Evolutionary conservation across 805 yeast genomes (phyloP).

Genomic region (Kuraishia hungarica): DNA sequence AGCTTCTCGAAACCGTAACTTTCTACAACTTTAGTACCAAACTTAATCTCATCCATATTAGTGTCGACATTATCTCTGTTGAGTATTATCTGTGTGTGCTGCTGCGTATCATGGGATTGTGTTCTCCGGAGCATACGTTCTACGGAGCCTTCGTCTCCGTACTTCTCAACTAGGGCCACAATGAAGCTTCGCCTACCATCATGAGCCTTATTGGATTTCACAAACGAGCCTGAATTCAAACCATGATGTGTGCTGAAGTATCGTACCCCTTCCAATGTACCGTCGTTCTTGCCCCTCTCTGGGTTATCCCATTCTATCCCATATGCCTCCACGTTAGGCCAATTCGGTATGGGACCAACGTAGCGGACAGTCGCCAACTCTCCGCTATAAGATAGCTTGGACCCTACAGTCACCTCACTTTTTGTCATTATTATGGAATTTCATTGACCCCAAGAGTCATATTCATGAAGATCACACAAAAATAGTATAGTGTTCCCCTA

Average conservation of each 20-base stretch:
- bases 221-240: constrained; percentile 52
- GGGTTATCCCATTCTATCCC: constrained; percentile 88
- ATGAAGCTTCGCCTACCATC: constrained; percentile 22
- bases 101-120: constrained; percentile 1
- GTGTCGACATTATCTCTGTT: constrained; percentile 7
- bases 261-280: constrained; percentile 39
- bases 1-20: constrained; percentile 59
- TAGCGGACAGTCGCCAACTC: constrained; percentile 56
- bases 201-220: constrained; percentile 34
- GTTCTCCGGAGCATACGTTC: constrained; percentile 1
- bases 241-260: constrained; percentile 40
- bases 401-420: not conserved
- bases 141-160: constrained; percentile 27
- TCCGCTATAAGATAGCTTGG: constrained; percentile 27
- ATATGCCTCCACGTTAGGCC: constrained; percentile 49
- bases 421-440: not conserved
- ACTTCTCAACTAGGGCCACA: constrained; percentile 42
- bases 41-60: constrained; percentile 22
- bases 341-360: constrained; percentile 50
- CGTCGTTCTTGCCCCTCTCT: constrained; percentile 65
- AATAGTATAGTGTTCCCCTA: too few relatives aligned
- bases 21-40: constrained; percentile 54
- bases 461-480: too few relatives aligned
- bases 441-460: too few relatives aligned
- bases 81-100: not conserved